A percentile compares a stretch with the other conserved stretches of the same genome.
Conservation (phyloP, 169 alveolate genomes). For the Eimeria necatrix region DNA sequence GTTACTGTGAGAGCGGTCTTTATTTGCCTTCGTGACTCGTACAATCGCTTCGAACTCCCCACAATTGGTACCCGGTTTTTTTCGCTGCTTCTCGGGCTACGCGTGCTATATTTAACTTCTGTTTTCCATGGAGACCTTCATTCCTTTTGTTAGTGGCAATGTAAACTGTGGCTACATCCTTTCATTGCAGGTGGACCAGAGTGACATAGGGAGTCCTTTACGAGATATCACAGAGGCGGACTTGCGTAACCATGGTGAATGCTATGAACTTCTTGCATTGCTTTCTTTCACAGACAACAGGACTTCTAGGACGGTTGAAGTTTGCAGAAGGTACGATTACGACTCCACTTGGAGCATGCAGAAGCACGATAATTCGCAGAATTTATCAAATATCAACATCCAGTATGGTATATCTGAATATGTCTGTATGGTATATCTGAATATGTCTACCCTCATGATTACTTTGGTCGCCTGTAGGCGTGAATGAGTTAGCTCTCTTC, state of each 20-base stretch:
- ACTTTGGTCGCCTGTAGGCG: too few species aligned
- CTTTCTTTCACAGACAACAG: conserved; percentile 84
- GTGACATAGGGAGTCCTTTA: conserved; percentile 82
- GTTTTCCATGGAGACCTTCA: background rate
- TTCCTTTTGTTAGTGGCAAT: background rate
- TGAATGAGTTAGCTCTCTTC: too few species aligned
- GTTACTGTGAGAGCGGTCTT: conserved; percentile 78
- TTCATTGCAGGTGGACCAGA: conserved; percentile 73
- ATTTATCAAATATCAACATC: too few species aligned
- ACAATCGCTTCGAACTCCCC: too few species aligned
- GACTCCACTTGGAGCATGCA: background rate
- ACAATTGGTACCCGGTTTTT: too few species aligned
- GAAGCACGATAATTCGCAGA: background rate
- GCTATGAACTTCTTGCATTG: conserved; percentile 83
- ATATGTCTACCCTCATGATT: too few species aligned
- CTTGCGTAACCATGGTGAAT: conserved; percentile 82
- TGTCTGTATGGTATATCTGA: too few species aligned
- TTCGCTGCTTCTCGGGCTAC: too few species aligned
- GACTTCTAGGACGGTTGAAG: conserved; percentile 85
- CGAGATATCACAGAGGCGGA: conserved; percentile 81
- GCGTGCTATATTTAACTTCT: too few species aligned
- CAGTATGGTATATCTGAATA: too few species aligned
- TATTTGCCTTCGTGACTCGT: too few species aligned
- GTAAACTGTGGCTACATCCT: background rate
- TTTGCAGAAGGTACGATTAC: conserved; percentile 82